Base-by-base conservation (phyloP, 306 rosid genomes). In the Mimosa bimucronata region DNA sequence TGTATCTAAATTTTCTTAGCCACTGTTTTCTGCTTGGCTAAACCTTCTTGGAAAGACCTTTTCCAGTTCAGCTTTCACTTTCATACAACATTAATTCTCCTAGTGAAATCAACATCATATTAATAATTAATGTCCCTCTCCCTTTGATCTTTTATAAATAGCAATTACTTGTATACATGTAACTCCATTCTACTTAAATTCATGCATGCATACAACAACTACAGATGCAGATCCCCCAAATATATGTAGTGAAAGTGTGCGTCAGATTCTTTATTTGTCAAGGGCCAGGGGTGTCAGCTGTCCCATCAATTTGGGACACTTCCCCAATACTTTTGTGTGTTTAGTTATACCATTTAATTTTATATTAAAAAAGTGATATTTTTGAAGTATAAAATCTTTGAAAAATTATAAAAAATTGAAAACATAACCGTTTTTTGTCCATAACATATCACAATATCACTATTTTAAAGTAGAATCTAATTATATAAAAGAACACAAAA, bases 51-150 rank as follows among this genome's bases (percentile, higher is more conserved):
- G 79, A 74, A 41, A 64, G 81, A 23, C 37, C 55, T 25, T 41
- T 46, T 68, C 85, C 78, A 72, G 79, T 77, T 89, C 72, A 77
- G 77, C 81, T 77, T 58, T 84, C 87, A n/a, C 78, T 58, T 73
- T 67, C 87, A 31, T 31, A 3, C 55, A 82, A 80, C 77, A 69
- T 26, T 4, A 25, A 60, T 61, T 61, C 67, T 61, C 29, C 37
- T 13, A 0, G 19, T 61, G 67, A 61, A 13, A 13, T 61, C 38
- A 28, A 61, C 67, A 61, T 57, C 65, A 8, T 25, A 57, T 57
- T 10, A 57, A 53, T 8, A 53, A 53, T 52, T 19, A 53, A 8
- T 53, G 61, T n/a, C 26, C 66, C 16, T 26, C 5, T 31, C 66
- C 66, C 9, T 12, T 60, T 60, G 66, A 60, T 26, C 66, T 60